Conservation (phyloP, 768 basidiomycete species). For the Kwoniella pini region DNA sequence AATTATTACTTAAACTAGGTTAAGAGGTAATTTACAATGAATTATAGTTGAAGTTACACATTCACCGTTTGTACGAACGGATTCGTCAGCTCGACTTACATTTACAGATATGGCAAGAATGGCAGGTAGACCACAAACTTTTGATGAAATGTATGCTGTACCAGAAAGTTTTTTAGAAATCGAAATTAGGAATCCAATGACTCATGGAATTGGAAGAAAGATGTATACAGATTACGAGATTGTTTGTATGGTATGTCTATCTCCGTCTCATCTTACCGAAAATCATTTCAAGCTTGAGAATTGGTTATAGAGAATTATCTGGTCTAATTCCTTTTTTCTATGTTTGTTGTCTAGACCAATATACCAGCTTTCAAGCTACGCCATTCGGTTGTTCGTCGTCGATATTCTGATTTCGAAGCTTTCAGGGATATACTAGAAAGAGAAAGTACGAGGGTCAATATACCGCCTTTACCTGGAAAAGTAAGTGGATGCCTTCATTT, state of each 20-base stretch:
- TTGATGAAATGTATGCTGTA: slow-evolving; percentile 98
- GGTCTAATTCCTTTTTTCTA: not conserved
- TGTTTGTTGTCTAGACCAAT: slow-evolving; percentile 70
- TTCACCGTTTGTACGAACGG: slow-evolving; percentile 53
- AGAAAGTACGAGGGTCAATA: slow-evolving; percentile 95
- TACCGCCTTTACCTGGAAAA: slow-evolving; percentile 94
- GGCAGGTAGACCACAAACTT: slow-evolving; percentile 53
- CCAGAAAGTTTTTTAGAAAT: slow-evolving; percentile 98
- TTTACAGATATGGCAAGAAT: slow-evolving; percentile 52
- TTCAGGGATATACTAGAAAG: slow-evolving; percentile 97
- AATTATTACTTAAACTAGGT: too few species aligned
- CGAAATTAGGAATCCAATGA: slow-evolving; percentile 94
- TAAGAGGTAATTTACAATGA: too few species aligned
- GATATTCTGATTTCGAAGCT: slow-evolving; percentile 92
- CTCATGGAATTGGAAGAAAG: slow-evolving; percentile 95
- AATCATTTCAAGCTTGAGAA: not conserved
- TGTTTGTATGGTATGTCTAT: slow-evolving; percentile 76
- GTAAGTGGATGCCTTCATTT: slow-evolving; percentile 25
- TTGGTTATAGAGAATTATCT: not conserved
- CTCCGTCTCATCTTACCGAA: not conserved
- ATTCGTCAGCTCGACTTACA: slow-evolving; percentile 43
- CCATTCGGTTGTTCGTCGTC: slow-evolving; percentile 82
- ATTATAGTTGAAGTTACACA: slow-evolving; percentile 49
- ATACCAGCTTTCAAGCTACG: slow-evolving; percentile 98
- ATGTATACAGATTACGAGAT: slow-evolving; percentile 99